These are phyloP conservation scores for Eimeria sp. DNA, from an alignment of 169 alveolate genomes.

Conservation along the genomic window DNA sequence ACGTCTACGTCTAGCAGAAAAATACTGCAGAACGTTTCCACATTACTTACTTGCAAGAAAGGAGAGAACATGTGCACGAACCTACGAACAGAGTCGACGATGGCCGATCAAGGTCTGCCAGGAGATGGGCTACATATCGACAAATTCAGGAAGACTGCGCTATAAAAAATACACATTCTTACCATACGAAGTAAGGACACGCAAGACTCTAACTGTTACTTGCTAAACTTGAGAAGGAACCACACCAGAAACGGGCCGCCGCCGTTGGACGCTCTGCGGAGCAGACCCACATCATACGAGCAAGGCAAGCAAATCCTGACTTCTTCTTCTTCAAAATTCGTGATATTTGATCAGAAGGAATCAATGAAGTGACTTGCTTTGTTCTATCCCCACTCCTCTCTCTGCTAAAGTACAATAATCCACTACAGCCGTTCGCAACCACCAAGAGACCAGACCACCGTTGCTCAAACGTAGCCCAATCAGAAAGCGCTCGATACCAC, in stretches of 20 bases:
- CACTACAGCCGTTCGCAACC: background rate
- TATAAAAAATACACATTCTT: background rate
- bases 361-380: background rate
- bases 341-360: background rate
- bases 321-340: background rate
- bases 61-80: background rate
- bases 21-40: background rate
- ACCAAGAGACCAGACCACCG: conserved; percentile 21
- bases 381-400: background rate
- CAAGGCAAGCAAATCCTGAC: background rate
- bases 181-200: background rate
- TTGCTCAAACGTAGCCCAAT: background rate
- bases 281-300: background rate
- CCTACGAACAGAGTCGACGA: background rate
- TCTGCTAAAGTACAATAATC: background rate
- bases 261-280: background rate
- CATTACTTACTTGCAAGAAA: background rate
- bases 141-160: background rate
- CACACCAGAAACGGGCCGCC: conserved; percentile 9
- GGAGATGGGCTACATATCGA: background rate
- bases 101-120: background rate
- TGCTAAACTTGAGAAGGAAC: background rate
- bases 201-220: background rate
- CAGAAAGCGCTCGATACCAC: background rate
- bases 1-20: background rate